Conservation (phyloP, 495 filamentous ascomycete genomes). For the Aspergillus asperescens region DNA sequence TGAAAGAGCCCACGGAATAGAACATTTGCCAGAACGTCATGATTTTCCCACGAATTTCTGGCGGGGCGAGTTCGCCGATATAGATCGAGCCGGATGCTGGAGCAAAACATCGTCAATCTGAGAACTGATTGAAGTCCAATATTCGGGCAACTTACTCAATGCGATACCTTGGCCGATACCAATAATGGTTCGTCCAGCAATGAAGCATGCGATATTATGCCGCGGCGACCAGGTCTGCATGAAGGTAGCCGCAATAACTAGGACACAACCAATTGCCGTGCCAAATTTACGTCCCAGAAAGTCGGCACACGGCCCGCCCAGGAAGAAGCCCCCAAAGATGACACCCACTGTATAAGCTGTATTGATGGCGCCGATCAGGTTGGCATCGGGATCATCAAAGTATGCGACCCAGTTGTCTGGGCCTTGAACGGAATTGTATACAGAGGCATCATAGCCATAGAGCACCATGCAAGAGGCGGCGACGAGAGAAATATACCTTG, state of each 20-base stretch:
- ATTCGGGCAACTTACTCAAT: conserved; percentile 47
- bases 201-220: conserved; percentile 53
- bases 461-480: conserved; percentile 63
- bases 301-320: conserved; percentile 53
- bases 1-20: conserved; percentile 58
- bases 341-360: conserved; percentile 61
- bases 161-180: conserved; percentile 62
- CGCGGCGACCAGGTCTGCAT: conserved; percentile 55
- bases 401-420: conserved; percentile 54
- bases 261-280: conserved; percentile 52
- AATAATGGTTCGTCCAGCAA: conserved; percentile 56
- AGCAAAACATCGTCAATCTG: not conserved
- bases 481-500: conserved; percentile 57
- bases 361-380: conserved; percentile 53
- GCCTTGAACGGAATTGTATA: conserved; percentile 59
- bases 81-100: conserved; percentile 55
- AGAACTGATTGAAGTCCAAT: not conserved
- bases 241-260: conserved; percentile 57
- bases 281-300: conserved; percentile 53
- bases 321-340: conserved; percentile 57
- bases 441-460: conserved; percentile 62
- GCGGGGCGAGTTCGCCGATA: conserved; percentile 55
- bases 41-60: conserved; percentile 56
- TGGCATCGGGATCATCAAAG: conserved; percentile 49
- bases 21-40: conserved; percentile 68